These are phyloP conservation scores for Paramyrothecium roridum DNA, from an alignment of 2,329 filamentous ascomycete species.

Conservation along the genomic window DNA sequence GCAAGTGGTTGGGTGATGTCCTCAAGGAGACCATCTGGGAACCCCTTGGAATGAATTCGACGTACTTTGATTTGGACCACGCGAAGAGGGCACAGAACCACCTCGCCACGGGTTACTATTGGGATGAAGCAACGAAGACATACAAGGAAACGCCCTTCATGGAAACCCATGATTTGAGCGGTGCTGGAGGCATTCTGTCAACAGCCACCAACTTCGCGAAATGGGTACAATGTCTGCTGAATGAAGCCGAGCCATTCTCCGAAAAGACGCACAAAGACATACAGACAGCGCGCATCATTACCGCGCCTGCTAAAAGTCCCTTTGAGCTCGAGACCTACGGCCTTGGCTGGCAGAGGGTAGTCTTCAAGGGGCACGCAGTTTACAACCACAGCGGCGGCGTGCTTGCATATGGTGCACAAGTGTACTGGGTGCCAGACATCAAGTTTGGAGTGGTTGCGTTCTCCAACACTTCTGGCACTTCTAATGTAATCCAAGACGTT, in stretches of 20 bases:
- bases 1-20: slow-evolving; percentile 33
- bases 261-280: slow-evolving; percentile 22
- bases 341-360: slow-evolving; percentile 23
- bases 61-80: slow-evolving; percentile 26
- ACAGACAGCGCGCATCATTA: slow-evolving; percentile 27
- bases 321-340: slow-evolving; percentile 20
- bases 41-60: slow-evolving; percentile 44
- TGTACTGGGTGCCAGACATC: slow-evolving; percentile 28
- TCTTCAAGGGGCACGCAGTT: slow-evolving; percentile 19
- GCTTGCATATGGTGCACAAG: slow-evolving; percentile 19
- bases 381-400: slow-evolving; percentile 26
- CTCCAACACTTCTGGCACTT: slow-evolving; percentile 38
- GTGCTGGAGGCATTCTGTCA: slow-evolving; percentile 39
- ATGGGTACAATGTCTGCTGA: slow-evolving; percentile 48
- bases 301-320: slow-evolving; percentile 2
- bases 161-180: slow-evolving; percentile 24
- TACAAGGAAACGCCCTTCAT: slow-evolving; percentile 15
- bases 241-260: slow-evolving; percentile 18
- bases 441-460: slow-evolving; percentile 28
- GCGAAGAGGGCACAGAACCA: slow-evolving; percentile 17
- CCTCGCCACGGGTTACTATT: slow-evolving; percentile 41
- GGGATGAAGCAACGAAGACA: slow-evolving; percentile 21
- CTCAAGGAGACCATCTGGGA: slow-evolving; percentile 38
- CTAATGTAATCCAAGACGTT: slow-evolving; percentile 24
- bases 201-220: slow-evolving; percentile 47